Evolutionary conservation across 1,284 basidiomycete genomes (phyloP), one percentile per base, ranked within the genome.

Genomic region (Trichosporon sp.): DNA sequence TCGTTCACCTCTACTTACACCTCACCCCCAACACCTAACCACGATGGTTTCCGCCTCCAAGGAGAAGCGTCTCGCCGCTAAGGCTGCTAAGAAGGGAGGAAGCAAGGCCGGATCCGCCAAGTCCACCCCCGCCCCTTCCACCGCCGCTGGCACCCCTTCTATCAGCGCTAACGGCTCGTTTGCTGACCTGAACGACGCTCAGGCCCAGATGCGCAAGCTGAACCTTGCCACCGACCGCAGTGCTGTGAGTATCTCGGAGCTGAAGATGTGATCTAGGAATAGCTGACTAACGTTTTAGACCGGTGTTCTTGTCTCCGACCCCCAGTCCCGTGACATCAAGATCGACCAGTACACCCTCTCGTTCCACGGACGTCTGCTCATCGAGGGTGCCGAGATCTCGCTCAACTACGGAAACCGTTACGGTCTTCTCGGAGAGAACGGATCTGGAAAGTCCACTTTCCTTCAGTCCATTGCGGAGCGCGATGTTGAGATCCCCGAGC

Each of bases 341-440:
- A 95, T 99, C 73, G 93, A 97, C 78, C 86, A 89, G 59, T 99
- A 89, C 81, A 96, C 94, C 4, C 87, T 99, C 62, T 97, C 94
- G 3, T 99, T 98, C 87, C 95, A 99, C 78, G 95, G 95, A 37
- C 87, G 95, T 64, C 84, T 98, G 27, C 86, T 98, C 71, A 89
- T 98, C 74, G 95, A 98, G 81, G 87, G 87, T 69, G 94, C 92
- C 60, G 87, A 89, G 80, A 87, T 94, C 71, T 81, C 91, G n/a
- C 88, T 98, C 73, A 98, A 98, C 82, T 98, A 97, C 76, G 95
- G 95, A 7, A 92, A 98, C 80, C 84, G 84, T 72, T 87, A 99
- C 78, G 95, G 95, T 82, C 85, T 98, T 29, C 84, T 98, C 63
- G 95, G 95, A 63, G 94, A 97, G 81, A 98, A 99, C 78, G 95